phyloP scores from a whole-genome alignment of 2,329 filamentous ascomycete genomes.

The Metarhizium anisopliae region DNA sequence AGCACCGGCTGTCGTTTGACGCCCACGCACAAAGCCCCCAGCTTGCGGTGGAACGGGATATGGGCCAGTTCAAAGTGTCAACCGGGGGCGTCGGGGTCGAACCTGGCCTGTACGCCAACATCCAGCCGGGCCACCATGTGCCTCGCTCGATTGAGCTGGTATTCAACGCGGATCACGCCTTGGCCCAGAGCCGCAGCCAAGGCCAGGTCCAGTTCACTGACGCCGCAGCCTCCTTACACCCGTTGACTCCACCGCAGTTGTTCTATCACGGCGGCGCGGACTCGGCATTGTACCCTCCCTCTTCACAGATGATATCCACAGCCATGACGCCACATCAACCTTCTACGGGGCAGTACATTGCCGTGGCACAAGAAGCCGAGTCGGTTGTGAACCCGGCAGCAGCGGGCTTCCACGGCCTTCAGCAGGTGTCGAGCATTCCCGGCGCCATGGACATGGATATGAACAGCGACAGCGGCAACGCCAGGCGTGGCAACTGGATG shows the following conservation, averaged over 20 bases:
- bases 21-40: neutral
- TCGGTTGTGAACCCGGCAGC: neutral
- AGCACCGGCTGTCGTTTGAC: neutral
- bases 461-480: neutral
- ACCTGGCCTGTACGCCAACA: neutral
- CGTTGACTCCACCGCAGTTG: slow-evolving; percentile 1
- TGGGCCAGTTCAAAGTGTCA: slow-evolving; percentile 1
- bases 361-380: neutral
- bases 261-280: slow-evolving; percentile 2
- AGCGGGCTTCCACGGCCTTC: slow-evolving; percentile 1
- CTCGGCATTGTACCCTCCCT: slow-evolving; percentile 2
- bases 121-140: slow-evolving; percentile 1
- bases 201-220: neutral
- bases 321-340: slow-evolving; percentile 3
- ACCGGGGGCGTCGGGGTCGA: neutral
- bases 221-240: slow-evolving; percentile 1
- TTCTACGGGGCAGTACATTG: neutral
- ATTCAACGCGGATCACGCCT: neutral
- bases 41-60: neutral
- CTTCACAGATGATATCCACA: slow-evolving; percentile 2
- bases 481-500: slow-evolving; percentile 2
- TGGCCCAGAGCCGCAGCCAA: neutral
- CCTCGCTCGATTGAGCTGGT: slow-evolving; percentile 3
- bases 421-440: neutral
- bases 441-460: slow-evolving; percentile 4